phyloP scores from a whole-genome alignment of 495 filamentous ascomycete species.

The Penicillium cinerascens region DNA sequence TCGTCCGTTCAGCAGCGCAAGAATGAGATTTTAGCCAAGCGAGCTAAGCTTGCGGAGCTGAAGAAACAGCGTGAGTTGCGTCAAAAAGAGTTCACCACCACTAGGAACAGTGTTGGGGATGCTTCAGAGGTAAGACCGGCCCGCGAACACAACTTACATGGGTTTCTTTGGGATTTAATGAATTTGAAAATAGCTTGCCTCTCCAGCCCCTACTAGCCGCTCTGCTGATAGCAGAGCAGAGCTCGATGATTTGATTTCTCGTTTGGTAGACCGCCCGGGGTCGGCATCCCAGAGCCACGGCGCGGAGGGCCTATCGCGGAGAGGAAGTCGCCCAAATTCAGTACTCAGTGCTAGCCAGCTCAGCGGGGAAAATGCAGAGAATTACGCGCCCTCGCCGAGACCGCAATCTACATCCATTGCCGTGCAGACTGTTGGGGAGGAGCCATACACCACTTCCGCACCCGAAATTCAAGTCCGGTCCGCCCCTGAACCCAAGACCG shows the following conservation, averaged over 20 bases:
- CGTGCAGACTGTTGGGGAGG: slow-evolving; percentile 67
- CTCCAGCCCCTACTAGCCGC: slow-evolving; percentile 61
- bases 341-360: slow-evolving; percentile 72
- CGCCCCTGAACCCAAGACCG: slow-evolving; percentile 67
- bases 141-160: slow-evolving; percentile 14
- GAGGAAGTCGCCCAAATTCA: slow-evolving; percentile 79
- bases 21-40: slow-evolving; percentile 92
- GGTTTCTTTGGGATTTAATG: slow-evolving; percentile 12
- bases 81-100: slow-evolving; percentile 64
- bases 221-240: slow-evolving; percentile 65
- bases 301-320: slow-evolving; percentile 58
- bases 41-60: slow-evolving; percentile 90
- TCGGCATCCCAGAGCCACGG: slow-evolving; percentile 69
- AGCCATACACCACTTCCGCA: slow-evolving; percentile 65
- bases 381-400: slow-evolving; percentile 32
- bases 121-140: slow-evolving; percentile 45
- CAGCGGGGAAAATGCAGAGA: slow-evolving; percentile 65
- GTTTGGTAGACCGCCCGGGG: slow-evolving; percentile 71
- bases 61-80: slow-evolving; percentile 85
- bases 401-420: slow-evolving; percentile 47
- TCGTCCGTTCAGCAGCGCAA: slow-evolving; percentile 73
- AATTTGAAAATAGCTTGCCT: slow-evolving; percentile 49
- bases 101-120: slow-evolving; percentile 61
- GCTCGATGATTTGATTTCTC: slow-evolving; percentile 77
- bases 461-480: slow-evolving; percentile 69